Percentiles rank a stretch among this genome's conserved stretches.
phyloP scores from a whole-genome alignment of 2,329 filamentous ascomycete genomes.

The Phaeosphaeria sp. region DNA sequence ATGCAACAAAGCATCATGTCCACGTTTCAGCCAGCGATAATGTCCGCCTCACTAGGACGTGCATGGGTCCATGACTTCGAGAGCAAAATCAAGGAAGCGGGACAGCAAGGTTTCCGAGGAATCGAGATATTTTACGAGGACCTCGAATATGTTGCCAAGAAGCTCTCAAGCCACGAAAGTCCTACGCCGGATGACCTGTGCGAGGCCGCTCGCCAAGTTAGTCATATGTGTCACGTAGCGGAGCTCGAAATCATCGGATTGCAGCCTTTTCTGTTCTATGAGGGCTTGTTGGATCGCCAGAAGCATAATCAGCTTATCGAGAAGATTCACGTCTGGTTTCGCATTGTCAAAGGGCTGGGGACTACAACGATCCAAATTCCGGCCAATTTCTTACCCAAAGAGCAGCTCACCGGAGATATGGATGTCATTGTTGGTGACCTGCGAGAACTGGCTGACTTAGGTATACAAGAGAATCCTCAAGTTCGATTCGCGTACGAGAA shows the following conservation, averaged over 20 bases:
- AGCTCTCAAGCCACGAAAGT: not conserved
- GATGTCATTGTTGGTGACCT: conserved; percentile 6
- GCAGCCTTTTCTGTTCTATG: conserved; percentile 10
- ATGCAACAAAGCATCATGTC: not conserved
- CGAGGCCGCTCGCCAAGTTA: conserved; percentile 3
- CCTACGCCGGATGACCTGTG: not conserved
- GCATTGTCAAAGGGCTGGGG: conserved; percentile 5
- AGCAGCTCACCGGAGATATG: conserved; percentile 7
- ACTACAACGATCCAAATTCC: conserved; percentile 10
- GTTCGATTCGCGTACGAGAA: conserved; percentile 6
- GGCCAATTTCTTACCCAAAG: conserved; percentile 7
- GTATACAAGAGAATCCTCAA: not conserved
- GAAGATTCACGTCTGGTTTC: conserved; percentile 9
- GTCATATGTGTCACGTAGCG: not conserved
- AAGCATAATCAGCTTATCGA: conserved; percentile 6
- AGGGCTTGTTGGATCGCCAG: conserved; percentile 8
- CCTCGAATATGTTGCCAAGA: conserved; percentile 7
- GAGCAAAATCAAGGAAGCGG: conserved; percentile 6
- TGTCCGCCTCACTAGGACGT: conserved; percentile 8
- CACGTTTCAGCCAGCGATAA: conserved; percentile 2
- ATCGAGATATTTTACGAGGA: conserved; percentile 12
- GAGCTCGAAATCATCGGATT: conserved; percentile 5
- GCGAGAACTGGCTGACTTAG: not conserved
- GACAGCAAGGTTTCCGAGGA: conserved; percentile 3
- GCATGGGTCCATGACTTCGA: conserved; percentile 9